phyloP scores from a whole-genome alignment of 108 stramenopile species.

The Craspedostauros australis region DNA sequence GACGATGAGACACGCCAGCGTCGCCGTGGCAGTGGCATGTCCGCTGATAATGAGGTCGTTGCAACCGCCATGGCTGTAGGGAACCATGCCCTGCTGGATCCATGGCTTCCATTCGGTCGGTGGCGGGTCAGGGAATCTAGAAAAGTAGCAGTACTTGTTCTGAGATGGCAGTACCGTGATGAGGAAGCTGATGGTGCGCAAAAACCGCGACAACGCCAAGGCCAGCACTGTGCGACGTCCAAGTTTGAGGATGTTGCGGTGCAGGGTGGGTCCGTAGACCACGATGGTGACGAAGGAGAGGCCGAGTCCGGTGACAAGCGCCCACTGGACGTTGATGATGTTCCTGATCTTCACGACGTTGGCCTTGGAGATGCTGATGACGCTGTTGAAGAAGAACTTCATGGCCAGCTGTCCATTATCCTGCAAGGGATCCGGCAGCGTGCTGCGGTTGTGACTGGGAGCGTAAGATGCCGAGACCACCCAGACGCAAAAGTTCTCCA shows the following conservation, averaged over 20 bases:
- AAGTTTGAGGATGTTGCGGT: slow-evolving; percentile 47
- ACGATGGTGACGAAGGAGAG: slow-evolving; percentile 53
- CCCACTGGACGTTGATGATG: slow-evolving; percentile 70
- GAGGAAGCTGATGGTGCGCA: slow-evolving; percentile 65
- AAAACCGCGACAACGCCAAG: slow-evolving; percentile 44
- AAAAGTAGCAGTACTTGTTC: slow-evolving; percentile 46
- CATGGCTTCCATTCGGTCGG: slow-evolving; percentile 57
- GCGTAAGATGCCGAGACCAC: slow-evolving; percentile 75
- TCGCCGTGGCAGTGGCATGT: slow-evolving; percentile 76
- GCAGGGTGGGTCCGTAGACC: slow-evolving; percentile 26
- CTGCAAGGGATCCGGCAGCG: slow-evolving; percentile 52
- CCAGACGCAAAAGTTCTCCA: slow-evolving; percentile 81
- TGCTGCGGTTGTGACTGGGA: slow-evolving; percentile 23
- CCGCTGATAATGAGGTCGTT: slow-evolving; percentile 81
- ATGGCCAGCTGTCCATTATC: slow-evolving; percentile 67
- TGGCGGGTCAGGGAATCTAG: slow-evolving; percentile 56
- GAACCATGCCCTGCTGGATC: slow-evolving; percentile 63
- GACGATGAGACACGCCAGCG: slow-evolving; percentile 54
- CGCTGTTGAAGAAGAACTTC: slow-evolving; percentile 28
- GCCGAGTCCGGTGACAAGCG: slow-evolving; percentile 54
- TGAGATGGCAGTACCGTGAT: slow-evolving; percentile 74
- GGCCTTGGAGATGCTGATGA: slow-evolving; percentile 42
- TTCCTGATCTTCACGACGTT: slow-evolving; percentile 47
- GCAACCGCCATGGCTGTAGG: slow-evolving; percentile 67
- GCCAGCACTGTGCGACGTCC: slow-evolving; percentile 50